A percentile compares a stretch with the other conserved stretches of the same genome.
phyloP scores from a whole-genome alignment of 805 yeast genomes.

The Babjeviella inositovora region DNA sequence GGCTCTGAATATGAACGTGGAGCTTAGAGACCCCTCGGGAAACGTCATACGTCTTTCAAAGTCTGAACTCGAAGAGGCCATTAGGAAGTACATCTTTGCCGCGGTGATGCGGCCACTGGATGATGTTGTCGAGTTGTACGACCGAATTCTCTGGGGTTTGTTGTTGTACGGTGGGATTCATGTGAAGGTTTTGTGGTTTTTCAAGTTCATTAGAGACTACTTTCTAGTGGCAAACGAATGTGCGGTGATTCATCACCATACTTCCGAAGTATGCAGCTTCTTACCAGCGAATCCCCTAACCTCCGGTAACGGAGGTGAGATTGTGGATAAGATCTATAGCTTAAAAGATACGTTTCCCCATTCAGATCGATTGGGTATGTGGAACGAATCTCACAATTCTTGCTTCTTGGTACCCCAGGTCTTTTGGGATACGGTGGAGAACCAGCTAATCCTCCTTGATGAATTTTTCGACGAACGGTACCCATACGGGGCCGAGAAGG shows the following conservation, averaged over 20 bases:
- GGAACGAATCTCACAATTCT: constrained; percentile 5
- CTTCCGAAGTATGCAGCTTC: too few relatives aligned
- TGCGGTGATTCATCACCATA: too few relatives aligned
- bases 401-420: constrained; percentile 8
- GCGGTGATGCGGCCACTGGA: constrained; percentile 12
- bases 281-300: too few relatives aligned
- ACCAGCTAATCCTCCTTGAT: constrained; percentile 7
- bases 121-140: constrained; percentile 16
- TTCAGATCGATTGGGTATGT: constrained; percentile 2
- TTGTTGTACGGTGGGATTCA: constrained; percentile 26
- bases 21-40: constrained; percentile 1
- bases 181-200: constrained; percentile 22
- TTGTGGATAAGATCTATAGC: constrained; percentile 4
- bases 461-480: constrained; percentile 7
- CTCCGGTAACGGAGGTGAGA: constrained; percentile 5
- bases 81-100: constrained; percentile 19
- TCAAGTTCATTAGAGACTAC: constrained; percentile 16
- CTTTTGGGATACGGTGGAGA: constrained; percentile 4
- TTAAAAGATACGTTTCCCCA: constrained; percentile 1
- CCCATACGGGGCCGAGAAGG: constrained; percentile 3
- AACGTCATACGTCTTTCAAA: constrained; percentile 4
- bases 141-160: constrained; percentile 22
- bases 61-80: constrained; percentile 13
- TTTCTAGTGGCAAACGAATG: too few relatives aligned
- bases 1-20: constrained; percentile 2